Conservation (phyloP, 208 protist genomes). For the Angomonas ambiguus region DNA sequence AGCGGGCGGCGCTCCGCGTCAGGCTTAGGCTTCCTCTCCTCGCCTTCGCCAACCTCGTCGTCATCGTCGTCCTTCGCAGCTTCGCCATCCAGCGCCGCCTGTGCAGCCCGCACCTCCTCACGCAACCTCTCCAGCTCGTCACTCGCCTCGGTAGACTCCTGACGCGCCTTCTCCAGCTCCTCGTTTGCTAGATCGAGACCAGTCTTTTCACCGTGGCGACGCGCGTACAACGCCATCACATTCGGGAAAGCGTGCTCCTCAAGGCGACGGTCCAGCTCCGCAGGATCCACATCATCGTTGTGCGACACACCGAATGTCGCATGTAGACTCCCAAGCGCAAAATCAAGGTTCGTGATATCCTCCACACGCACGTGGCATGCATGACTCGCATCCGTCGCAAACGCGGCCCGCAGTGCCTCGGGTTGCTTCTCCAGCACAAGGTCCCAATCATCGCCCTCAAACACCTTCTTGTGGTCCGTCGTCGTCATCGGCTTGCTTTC, state of each 20-base stretch:
- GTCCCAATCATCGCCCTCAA: background rate
- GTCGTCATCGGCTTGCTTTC: background rate
- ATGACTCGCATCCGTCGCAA: background rate
- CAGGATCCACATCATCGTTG: background rate
- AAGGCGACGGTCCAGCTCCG: background rate
- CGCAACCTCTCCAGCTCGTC: background rate
- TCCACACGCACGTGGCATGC: background rate
- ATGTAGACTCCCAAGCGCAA: background rate
- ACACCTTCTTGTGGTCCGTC: background rate
- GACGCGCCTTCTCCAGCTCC: background rate
- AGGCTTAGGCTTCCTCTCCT: background rate
- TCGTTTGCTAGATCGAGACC: background rate
- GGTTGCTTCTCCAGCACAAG: background rate
- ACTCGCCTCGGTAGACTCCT: background rate
- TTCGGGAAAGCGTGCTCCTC: background rate
- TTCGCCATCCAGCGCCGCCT: background rate
- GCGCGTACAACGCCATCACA: background rate
- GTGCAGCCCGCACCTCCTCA: background rate
- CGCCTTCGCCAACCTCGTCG: background rate
- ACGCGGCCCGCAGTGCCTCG: background rate
- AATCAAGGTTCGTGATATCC: background rate
- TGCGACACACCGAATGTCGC: background rate
- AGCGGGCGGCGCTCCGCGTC: background rate
- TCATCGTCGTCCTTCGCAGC: background rate
- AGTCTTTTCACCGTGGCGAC: background rate